Conservation (phyloP, 2,329 filamentous ascomycete genomes). For the Xylariaceae sp. region DNA sequence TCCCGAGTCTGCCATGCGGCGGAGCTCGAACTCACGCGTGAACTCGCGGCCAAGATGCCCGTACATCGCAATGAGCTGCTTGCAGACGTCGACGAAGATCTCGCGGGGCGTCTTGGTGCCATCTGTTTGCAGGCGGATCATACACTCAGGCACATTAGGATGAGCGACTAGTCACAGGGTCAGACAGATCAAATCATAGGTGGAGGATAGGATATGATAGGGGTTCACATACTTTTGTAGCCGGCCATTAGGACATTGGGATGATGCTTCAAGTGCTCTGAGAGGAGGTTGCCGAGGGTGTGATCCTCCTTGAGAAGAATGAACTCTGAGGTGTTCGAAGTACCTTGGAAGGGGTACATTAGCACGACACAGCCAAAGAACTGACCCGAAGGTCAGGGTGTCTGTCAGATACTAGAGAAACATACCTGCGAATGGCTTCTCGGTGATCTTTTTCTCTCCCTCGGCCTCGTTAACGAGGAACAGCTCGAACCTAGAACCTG, state of each 20-base stretch:
- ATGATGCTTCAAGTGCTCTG: slow-evolving; percentile 79
- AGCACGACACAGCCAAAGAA: background rate
- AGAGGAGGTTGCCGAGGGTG: slow-evolving; percentile 86
- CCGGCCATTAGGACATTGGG: slow-evolving; percentile 83
- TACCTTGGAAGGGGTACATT: slow-evolving; percentile 51
- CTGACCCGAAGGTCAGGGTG: slow-evolving; percentile 12
- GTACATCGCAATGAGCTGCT: slow-evolving; percentile 77
- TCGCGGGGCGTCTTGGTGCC: slow-evolving; percentile 85
- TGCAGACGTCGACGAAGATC: slow-evolving; percentile 74
- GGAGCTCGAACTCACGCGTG: slow-evolving; percentile 85
- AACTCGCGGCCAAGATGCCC: slow-evolving; percentile 81
- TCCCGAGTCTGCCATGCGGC: slow-evolving; percentile 73
- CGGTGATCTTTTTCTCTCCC: slow-evolving; percentile 90
- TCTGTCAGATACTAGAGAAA: background rate
- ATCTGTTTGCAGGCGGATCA: slow-evolving; percentile 86
- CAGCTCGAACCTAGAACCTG: slow-evolving; percentile 71
- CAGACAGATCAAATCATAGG: slow-evolving; percentile 24
- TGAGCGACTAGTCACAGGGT: slow-evolving; percentile 44
- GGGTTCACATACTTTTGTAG: slow-evolving; percentile 85
- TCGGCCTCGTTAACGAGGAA: slow-evolving; percentile 70
- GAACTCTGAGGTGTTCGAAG: slow-evolving; percentile 94
- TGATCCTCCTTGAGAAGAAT: slow-evolving; percentile 96
- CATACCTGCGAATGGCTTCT: slow-evolving; percentile 84
- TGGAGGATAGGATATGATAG: slow-evolving; percentile 20
- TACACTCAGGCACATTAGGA: slow-evolving; percentile 57